Evolutionary conservation across 2,329 filamentous ascomycete genomes (phyloP).

Genomic region (Colletotrichum graminicola): DNA sequence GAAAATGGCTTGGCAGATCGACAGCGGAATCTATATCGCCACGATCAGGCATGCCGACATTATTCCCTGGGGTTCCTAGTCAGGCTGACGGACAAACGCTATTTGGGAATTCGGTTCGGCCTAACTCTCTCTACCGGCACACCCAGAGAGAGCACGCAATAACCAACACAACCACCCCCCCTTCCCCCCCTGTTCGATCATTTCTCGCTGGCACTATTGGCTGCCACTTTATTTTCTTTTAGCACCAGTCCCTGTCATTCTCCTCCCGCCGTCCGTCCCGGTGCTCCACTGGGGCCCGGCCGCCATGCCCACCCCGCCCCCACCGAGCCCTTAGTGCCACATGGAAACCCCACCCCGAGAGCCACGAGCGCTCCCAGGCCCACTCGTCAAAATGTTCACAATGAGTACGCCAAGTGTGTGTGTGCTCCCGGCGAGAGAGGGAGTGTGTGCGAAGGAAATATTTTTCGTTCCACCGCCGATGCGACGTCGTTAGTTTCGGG

Average conservation of each 20-base stretch:
- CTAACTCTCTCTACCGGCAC: not conserved
- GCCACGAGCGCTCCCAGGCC: not conserved
- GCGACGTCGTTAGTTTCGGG: conserved; percentile 30
- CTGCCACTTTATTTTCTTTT: not conserved
- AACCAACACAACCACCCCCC: not conserved
- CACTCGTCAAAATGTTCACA: conserved; percentile 1
- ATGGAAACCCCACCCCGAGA: conserved; percentile 3
- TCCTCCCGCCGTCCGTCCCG: conserved; percentile 12
- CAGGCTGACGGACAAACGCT: not conserved
- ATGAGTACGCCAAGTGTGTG: not conserved
- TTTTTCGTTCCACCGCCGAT: conserved; percentile 24
- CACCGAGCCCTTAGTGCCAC: conserved; percentile 26
- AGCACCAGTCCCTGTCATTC: conserved; percentile 12
- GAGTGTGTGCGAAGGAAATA: conserved; percentile 14
- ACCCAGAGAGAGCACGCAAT: conserved; percentile 17
- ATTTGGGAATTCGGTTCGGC: conserved; percentile 1
- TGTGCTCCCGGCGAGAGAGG: not conserved
- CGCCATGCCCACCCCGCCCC: not conserved
- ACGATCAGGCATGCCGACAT: conserved; percentile 14
- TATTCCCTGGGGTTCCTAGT: not conserved
- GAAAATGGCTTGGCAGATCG: not conserved
- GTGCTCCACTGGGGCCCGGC: conserved; percentile 5
- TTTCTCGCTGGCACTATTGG: conserved; percentile 1
- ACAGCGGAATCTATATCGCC: not conserved
- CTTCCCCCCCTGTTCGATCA: not conserved